Conservation (phyloP, 441 rosid genomes). For the Kokia cookei region DNA sequence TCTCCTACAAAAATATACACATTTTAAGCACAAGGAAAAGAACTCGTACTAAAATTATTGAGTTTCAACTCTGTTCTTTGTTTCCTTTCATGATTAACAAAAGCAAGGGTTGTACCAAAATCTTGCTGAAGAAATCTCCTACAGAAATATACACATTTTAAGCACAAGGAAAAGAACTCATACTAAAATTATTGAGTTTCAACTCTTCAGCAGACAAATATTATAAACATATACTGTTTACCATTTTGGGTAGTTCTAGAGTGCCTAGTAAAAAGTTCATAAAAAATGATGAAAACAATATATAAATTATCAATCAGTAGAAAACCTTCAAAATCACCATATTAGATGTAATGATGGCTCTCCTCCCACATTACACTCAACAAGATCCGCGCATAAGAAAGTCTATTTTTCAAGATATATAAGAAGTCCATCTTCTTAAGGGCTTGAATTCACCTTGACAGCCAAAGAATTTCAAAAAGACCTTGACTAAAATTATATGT, state of each 20-base stretch:
- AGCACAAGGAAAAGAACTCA: neutral
- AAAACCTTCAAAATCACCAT: neutral
- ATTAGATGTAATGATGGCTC: neutral
- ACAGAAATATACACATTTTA: conserved; percentile 14
- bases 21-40: neutral
- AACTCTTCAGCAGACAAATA: neutral
- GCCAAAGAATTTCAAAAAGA: neutral
- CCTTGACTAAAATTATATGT: neutral
- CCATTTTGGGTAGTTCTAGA: neutral
- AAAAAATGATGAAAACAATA: neutral
- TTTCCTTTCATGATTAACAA: conserved; percentile 56
- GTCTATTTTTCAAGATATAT: neutral
- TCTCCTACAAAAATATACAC: conserved; percentile 42
- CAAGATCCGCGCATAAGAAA: neutral
- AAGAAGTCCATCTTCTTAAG: neutral
- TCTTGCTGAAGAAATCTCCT: conserved; percentile 88
- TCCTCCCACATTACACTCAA: neutral
- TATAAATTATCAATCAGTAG: neutral
- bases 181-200: neutral
- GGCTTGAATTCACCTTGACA: neutral
- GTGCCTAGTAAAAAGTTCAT: neutral
- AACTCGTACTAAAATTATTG: neutral
- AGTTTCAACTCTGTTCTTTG: conserved; percentile 26
- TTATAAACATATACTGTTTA: neutral
- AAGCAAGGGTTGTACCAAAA: conserved; percentile 87